These are phyloP conservation scores for Pyrenophora tritici-repentis DNA, from an alignment of 2,329 filamentous ascomycete genomes.

Conservation along the genomic window DNA sequence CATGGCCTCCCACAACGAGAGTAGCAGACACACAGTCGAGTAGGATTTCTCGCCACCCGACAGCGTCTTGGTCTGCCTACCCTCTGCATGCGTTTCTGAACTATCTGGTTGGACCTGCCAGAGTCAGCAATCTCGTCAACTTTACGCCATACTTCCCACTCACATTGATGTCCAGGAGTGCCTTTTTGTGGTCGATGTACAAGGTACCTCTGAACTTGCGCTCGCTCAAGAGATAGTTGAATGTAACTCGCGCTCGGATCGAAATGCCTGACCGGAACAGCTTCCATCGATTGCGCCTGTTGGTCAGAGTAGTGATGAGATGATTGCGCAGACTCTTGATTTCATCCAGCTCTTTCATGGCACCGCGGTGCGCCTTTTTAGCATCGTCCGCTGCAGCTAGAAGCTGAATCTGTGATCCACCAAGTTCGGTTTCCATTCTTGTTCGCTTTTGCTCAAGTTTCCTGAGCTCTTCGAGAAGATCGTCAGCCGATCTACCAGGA, in stretches of 20 bases:
- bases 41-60: constrained; percentile 98
- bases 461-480: constrained; percentile 38
- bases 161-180: constrained; percentile 76
- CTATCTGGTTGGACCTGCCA: constrained; percentile 66
- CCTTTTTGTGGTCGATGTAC: constrained; percentile 74
- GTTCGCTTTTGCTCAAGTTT: constrained; percentile 37
- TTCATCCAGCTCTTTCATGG: constrained; percentile 23
- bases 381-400: constrained; percentile 35
- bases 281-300: constrained; percentile 76
- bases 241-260: constrained; percentile 80
- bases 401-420: constrained; percentile 43
- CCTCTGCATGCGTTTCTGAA: constrained; percentile 70
- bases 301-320: constrained; percentile 64
- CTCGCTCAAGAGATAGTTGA: constrained; percentile 86
- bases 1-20: constrained; percentile 98
- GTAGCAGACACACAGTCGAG: constrained; percentile 89
- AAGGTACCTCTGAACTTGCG: constrained; percentile 85
- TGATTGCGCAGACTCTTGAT: constrained; percentile 32
- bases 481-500: constrained; percentile 36
- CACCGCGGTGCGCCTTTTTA: constrained; percentile 28
- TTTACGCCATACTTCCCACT: not conserved
- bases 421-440: constrained; percentile 38
- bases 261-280: constrained; percentile 85
- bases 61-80: constrained; percentile 85
- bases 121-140: constrained; percentile 7